Base-by-base conservation (phyloP, 2,329 filamentous ascomycete genomes). In the Aureobasidium uvarum region DNA sequence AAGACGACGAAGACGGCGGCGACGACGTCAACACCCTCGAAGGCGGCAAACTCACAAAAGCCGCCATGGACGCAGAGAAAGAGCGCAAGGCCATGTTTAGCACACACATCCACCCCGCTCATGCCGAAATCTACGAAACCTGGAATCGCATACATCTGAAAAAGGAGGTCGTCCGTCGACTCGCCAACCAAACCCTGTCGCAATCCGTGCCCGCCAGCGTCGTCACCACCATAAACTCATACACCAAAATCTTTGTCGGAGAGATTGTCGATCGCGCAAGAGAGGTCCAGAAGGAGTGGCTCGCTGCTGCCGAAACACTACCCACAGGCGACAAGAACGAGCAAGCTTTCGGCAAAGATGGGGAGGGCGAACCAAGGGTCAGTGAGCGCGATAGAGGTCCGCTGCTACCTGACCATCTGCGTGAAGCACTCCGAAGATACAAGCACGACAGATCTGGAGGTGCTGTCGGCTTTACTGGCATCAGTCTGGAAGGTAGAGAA, bases 111-210 rank as follows among this genome's bases (percentile, higher is more conserved):
- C 85, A 88, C 56, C 75, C 77, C n/a, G 81, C 85, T 25, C 89
- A 92, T 74, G 86, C 86, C 70, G 82, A 86, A 64, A 83, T 89
- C 56, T 92, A 90, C 73, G 88, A 89, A 74, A 82, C 85, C 25
- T 92, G 86, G 84, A 84, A 89, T 67, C 85, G 86, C 11, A 85
- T 86, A 39, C 90, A 89, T 71, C 78, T 93, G 46, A 84, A 85
- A 25, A 87, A 89, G 69, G 83, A 86, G 7, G 86, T 88, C 20
- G 87, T 92, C 66, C 85, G 89, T 73, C 83, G 87, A 83, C 85
- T 93, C 67, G 88, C 92, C 73, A 94, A 93, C 72, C 89, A 90
- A 66, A 91, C 90, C 1, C 87, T 92, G 10, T 91, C 89, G 0
- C 90, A 93, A 74, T 92, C 89, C 1, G 90, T 91, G 0, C 89